Percentiles rank a stretch among this genome's conserved stretches.
Evolutionary conservation across 441 rosid genomes (phyloP).

Genomic region (Sinapis alba): DNA sequence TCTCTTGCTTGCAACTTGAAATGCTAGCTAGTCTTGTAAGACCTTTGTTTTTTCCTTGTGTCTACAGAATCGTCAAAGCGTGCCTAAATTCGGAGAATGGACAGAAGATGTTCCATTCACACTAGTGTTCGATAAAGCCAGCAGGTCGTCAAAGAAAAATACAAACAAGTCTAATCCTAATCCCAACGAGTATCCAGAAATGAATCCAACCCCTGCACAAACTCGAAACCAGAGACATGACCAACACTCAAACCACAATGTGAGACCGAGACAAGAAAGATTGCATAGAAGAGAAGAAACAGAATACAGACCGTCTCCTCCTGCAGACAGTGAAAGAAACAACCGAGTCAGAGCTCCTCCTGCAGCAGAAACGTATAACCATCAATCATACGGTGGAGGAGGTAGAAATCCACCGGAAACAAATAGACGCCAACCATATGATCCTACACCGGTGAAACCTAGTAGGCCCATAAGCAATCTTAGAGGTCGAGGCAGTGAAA

Average conservation of each 20-base stretch:
- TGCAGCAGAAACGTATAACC: background rate
- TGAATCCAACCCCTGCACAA: slow-evolving; percentile 9
- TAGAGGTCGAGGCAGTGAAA: slow-evolving; percentile 29
- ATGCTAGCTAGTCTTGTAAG: background rate
- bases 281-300: slow-evolving; percentile 29
- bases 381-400: slow-evolving; percentile 25
- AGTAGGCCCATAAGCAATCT: slow-evolving; percentile 31
- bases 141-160: background rate
- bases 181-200: slow-evolving; percentile 28
- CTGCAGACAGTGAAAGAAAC: slow-evolving; percentile 33
- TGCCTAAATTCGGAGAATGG: slow-evolving; percentile 42
- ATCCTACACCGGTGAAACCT: slow-evolving; percentile 13
- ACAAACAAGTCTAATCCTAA: slow-evolving; percentile 23
- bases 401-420: slow-evolving; percentile 3
- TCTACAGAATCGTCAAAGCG: slow-evolving; percentile 24
- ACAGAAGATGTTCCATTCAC: slow-evolving; percentile 29
- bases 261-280: slow-evolving; percentile 25
- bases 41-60: background rate
- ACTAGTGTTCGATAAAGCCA: slow-evolving; percentile 34
- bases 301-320: slow-evolving; percentile 24
- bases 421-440: background rate
- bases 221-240: slow-evolving; percentile 20
- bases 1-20: background rate
- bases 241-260: slow-evolving; percentile 31
- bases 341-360: slow-evolving; percentile 20